Evolutionary conservation across 2,329 filamentous ascomycete genomes (phyloP).

Genomic region (Stylonectria norvegica): DNA sequence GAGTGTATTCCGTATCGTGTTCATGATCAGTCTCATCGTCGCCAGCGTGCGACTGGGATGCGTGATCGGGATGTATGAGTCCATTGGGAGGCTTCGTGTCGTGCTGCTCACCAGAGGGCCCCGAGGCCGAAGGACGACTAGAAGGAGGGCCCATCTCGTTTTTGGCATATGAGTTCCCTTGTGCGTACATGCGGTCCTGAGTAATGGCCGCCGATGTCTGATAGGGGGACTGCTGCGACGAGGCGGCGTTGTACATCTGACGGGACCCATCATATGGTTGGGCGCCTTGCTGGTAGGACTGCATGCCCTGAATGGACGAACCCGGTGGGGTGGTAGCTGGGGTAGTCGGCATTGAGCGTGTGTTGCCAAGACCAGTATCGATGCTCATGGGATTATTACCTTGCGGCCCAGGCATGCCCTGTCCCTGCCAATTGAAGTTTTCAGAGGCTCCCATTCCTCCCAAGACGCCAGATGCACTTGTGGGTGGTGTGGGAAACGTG

Average conservation of each 20-base stretch:
- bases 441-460: slow-evolving; percentile 69
- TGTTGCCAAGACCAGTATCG: slow-evolving; percentile 71
- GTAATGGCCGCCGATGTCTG: slow-evolving; percentile 57
- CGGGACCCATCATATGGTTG: slow-evolving; percentile 75
- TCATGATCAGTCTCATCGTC: slow-evolving; percentile 72
- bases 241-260: slow-evolving; percentile 71
- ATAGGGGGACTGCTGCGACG: slow-evolving; percentile 69
- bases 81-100: slow-evolving; percentile 65
- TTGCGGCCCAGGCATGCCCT: slow-evolving; percentile 59
- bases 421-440: slow-evolving; percentile 73
- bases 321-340: slow-evolving; percentile 87
- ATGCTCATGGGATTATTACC: slow-evolving; percentile 72
- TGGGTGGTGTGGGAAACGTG: slow-evolving; percentile 90
- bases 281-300: slow-evolving; percentile 63
- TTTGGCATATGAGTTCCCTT: slow-evolving; percentile 69
- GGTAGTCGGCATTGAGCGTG: slow-evolving; percentile 85
- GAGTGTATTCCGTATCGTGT: slow-evolving; percentile 80
- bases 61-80: slow-evolving; percentile 54
- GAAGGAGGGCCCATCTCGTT: slow-evolving; percentile 85
- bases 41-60: slow-evolving; percentile 50
- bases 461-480: slow-evolving; percentile 85
- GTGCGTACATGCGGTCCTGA: slow-evolving; percentile 66
- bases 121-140: slow-evolving; percentile 54
- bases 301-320: slow-evolving; percentile 71
- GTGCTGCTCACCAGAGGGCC: slow-evolving; percentile 57